Conservation (phyloP, 2,329 filamentous ascomycete genomes). For the Beauveria scarabaeidicola region DNA sequence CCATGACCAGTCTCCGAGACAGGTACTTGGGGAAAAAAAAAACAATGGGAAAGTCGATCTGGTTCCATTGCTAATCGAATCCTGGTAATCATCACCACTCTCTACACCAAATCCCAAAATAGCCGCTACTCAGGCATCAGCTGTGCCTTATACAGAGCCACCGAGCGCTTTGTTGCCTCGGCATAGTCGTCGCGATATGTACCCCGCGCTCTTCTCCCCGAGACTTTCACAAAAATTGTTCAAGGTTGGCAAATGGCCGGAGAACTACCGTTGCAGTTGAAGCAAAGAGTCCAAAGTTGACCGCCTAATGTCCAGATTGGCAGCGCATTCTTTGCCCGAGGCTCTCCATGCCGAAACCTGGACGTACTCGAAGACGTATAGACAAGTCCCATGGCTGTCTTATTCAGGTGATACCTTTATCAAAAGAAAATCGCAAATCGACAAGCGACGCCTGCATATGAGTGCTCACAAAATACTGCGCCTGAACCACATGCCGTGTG, state of each 20-base stretch:
- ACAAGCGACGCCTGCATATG: too few relatives aligned
- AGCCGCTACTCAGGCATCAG: background rate
- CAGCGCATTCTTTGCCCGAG: background rate
- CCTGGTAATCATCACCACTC: background rate
- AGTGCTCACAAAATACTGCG: too few relatives aligned
- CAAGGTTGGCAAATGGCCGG: background rate
- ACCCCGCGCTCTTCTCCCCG: too few relatives aligned
- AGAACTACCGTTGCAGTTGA: background rate
- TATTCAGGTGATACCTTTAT: too few relatives aligned
- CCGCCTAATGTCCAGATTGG: background rate
- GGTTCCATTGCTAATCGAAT: background rate
- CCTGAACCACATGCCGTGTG: too few relatives aligned
- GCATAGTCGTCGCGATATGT: background rate
- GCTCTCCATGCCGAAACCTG: background rate
- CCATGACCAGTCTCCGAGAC: too few relatives aligned
- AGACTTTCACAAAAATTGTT: background rate
- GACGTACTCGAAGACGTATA: background rate
- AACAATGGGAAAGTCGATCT: background rate
- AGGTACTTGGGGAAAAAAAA: background rate
- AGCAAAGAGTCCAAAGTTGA: background rate
- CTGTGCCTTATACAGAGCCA: background rate
- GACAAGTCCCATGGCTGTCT: too few relatives aligned
- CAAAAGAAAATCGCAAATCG: too few relatives aligned
- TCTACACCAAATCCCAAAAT: constrained; percentile 13
- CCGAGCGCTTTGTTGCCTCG: background rate